phyloP scores from a whole-genome alignment of 139 green algal genomes.

The Nannochloris sp. region DNA sequence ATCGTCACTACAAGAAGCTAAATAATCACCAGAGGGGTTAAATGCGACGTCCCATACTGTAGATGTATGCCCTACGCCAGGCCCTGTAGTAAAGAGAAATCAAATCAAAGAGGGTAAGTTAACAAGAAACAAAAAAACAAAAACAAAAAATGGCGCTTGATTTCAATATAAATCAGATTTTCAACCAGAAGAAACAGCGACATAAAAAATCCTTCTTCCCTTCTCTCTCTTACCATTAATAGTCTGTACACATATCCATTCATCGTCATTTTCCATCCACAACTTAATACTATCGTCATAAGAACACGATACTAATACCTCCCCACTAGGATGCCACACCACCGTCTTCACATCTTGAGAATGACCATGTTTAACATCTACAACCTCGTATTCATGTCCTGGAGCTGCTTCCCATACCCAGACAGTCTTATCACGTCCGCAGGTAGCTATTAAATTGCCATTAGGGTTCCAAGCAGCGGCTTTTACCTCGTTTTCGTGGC shows the following conservation, averaged over 20 bases:
- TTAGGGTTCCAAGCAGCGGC: slow-evolving; percentile 75
- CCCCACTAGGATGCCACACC: slow-evolving; percentile 75
- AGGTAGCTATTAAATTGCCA: slow-evolving; percentile 80
- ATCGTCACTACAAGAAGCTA: slow-evolving; percentile 85
- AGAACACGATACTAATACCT: slow-evolving; percentile 72
- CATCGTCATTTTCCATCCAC: slow-evolving; percentile 73
- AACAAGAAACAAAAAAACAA: neutral
- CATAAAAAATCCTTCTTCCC: neutral
- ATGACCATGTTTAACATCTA: slow-evolving; percentile 92
- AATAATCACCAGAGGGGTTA: slow-evolving; percentile 39
- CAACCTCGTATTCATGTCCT: slow-evolving; percentile 84
- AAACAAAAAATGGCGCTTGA: too few species aligned
- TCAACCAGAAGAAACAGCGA: neutral
- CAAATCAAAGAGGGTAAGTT: neutral
- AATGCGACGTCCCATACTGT: slow-evolving; percentile 85
- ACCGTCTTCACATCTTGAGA: slow-evolving; percentile 92
- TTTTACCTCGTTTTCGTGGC: slow-evolving; percentile 97
- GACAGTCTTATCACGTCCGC: slow-evolving; percentile 87
- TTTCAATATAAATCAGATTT: neutral
- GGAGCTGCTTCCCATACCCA: slow-evolving; percentile 92
- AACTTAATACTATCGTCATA: slow-evolving; percentile 95
- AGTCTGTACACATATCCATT: slow-evolving; percentile 81
- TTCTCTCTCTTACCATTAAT: slow-evolving; percentile 43
- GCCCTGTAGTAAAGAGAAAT: neutral
- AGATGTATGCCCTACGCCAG: slow-evolving; percentile 57